Evolutionary conservation across 768 basidiomycete genomes (phyloP).

Genomic region (Suillus sp.): DNA sequence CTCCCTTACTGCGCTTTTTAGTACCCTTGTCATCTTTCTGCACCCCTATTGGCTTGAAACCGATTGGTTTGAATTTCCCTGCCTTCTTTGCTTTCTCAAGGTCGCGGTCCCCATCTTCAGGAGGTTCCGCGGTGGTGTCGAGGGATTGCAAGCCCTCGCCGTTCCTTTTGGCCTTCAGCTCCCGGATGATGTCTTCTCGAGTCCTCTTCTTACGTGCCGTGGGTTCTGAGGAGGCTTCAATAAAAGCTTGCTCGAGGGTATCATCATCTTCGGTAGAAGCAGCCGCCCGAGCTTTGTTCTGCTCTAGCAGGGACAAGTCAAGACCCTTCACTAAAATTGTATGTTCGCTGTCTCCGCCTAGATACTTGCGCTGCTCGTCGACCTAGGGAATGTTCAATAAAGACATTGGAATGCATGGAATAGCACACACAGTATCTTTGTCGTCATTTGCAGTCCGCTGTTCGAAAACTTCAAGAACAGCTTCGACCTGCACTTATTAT

Average conservation of each 20-base stretch:
- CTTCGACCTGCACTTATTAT: constrained; percentile 58
- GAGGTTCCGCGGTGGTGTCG: constrained; percentile 18
- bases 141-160: constrained; percentile 22
- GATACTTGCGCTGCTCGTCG: constrained; percentile 72
- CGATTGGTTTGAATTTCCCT: constrained; percentile 54
- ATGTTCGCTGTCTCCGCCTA: constrained; percentile 85
- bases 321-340: constrained; percentile 89
- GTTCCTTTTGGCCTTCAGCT: constrained; percentile 66
- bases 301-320: constrained; percentile 83
- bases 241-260: constrained; percentile 75
- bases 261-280: constrained; percentile 74
- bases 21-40: constrained; percentile 44
- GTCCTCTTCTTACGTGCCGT: constrained; percentile 60
- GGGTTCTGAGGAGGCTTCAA: constrained; percentile 40
- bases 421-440: constrained; percentile 52
- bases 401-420: not conserved
- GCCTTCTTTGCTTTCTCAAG: constrained; percentile 41
- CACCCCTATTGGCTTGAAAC: constrained; percentile 62
- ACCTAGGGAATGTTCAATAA: constrained; percentile 46
- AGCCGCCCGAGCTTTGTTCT: constrained; percentile 69
- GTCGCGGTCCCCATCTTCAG: constrained; percentile 24
- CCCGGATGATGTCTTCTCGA: constrained; percentile 72
- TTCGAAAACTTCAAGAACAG: constrained; percentile 82
- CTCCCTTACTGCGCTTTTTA: constrained; percentile 50
- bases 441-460: constrained; percentile 59